A percentile compares a stretch with the other conserved stretches of the same genome.
Conservation (phyloP, 495 filamentous ascomycete species). For the Penicillium crystallinum region DNA sequence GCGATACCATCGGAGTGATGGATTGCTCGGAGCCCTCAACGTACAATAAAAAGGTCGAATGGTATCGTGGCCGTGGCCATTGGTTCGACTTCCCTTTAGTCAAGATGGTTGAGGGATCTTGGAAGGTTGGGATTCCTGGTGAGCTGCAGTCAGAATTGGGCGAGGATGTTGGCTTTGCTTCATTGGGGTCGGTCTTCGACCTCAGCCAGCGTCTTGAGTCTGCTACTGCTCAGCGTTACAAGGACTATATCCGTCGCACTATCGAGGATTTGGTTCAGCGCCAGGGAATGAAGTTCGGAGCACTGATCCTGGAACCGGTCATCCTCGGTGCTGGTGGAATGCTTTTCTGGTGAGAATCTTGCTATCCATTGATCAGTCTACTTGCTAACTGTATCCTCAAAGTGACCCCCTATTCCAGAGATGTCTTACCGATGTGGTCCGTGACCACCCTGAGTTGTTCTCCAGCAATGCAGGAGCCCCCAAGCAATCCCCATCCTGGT, state of each 20-base stretch:
- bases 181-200: conserved; percentile 58
- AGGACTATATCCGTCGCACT: conserved; percentile 48
- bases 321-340: conserved; percentile 75
- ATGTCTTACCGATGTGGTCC: conserved; percentile 57
- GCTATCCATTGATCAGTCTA: neutral
- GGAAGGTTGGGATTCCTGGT: conserved; percentile 54
- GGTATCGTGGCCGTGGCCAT: conserved; percentile 67
- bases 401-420: conserved; percentile 76
- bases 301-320: conserved; percentile 69
- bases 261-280: conserved; percentile 45
- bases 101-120: conserved; percentile 55
- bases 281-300: conserved; percentile 63
- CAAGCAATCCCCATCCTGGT: conserved; percentile 44
- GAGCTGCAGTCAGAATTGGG: conserved; percentile 45
- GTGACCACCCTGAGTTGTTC: conserved; percentile 50
- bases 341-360: conserved; percentile 56
- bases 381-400: neutral
- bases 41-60: conserved; percentile 71
- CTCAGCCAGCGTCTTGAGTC: conserved; percentile 42
- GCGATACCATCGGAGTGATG: conserved; percentile 79
- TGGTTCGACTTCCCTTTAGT: conserved; percentile 74
- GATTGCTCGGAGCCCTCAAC: conserved; percentile 67
- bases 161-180: conserved; percentile 37
- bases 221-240: conserved; percentile 44
- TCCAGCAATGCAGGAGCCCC: neutral